Conservation (phyloP, 2,329 filamentous ascomycete species). For the Epicoccum nigrum region DNA sequence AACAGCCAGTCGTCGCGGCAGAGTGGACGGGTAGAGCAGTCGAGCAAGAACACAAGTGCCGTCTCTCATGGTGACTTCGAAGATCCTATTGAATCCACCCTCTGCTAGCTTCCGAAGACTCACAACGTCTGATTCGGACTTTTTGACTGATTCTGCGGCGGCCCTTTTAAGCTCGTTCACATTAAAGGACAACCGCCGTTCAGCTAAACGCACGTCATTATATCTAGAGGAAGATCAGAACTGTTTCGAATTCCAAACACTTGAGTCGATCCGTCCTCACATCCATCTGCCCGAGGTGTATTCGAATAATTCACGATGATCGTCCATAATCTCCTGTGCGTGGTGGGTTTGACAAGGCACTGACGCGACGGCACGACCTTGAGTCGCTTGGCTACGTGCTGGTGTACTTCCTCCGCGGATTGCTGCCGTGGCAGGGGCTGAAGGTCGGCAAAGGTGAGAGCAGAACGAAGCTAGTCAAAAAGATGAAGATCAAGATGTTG, state of each 20-base stretch:
- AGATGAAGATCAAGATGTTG: no score
- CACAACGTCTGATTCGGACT: constrained; percentile 26
- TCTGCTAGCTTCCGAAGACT: constrained; percentile 33
- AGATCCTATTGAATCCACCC: constrained; percentile 36
- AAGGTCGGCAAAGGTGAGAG: no score
- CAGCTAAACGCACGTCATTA: constrained; percentile 26
- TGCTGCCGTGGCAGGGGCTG: no score
- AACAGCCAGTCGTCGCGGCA: constrained; percentile 34
- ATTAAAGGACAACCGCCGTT: constrained; percentile 29
- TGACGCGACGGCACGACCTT: no score
- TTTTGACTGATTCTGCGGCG: constrained; percentile 34
- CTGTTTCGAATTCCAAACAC: no score
- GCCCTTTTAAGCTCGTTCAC: constrained; percentile 32
- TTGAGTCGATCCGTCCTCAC: constrained; percentile 2
- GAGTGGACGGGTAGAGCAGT: constrained; percentile 32
- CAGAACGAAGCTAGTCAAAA: no score
- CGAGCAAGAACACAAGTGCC: constrained; percentile 34
- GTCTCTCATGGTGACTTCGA: constrained; percentile 33
- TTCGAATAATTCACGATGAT: no score
- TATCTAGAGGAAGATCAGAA: constrained; percentile 13
- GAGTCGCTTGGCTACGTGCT: no score
- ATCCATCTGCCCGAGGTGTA: constrained; percentile 23
- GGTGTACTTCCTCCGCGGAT: no score
- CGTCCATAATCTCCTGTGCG: no score
- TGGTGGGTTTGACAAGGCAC: no score